Base-by-base conservation (phyloP, 2,329 filamentous ascomycete genomes). In the Penicillium sp. region DNA sequence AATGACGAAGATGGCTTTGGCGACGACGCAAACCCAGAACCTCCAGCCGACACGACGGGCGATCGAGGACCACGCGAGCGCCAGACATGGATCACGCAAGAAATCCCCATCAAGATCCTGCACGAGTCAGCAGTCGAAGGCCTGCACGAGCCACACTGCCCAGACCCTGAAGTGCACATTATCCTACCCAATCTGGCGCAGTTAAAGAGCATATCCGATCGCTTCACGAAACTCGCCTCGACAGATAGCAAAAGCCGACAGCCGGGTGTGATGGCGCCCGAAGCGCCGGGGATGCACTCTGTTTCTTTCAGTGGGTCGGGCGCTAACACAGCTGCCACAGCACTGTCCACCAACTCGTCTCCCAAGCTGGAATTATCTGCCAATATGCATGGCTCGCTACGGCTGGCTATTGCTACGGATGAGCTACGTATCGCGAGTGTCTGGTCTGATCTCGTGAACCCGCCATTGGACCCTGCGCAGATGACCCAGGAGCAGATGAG, bases 81-180 rank as follows among this genome's bases (percentile, higher is more conserved):
- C 65, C 92, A 97, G 73, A 96, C 94, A 61, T 83, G 95, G 66
- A 89, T 99, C 68, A 96, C 92, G 0, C 94, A 99, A 71, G 92
- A 97, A 75, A 89, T 99, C 39, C 94, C 94, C n/a, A 89, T 97
- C 43, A 88, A 92, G 19, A 92, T 99, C 1, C 83, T 99, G 10
- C 87, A 90, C 57, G 87, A 90, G 2, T 85, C 89, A 51, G 88
- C 86, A 0, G 91, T 97, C n/a, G 90, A 94, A 68, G 89, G 87
- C n/a, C 87, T 97, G 60, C 91, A 96, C 78, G 93, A 99, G 77
- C 94, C 94, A 15, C 87, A 87, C 59, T 91, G 92, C 58, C 87
- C 91, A 58, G 92, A 96, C 66, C 91, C 93, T 39, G 94, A 97
- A 68, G 92, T 97, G 3, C 90, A 97, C 75, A 96, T 99, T 69